phyloP scores from a whole-genome alignment of 2,329 filamentous ascomycete genomes.

The Penicillium sp. region DNA sequence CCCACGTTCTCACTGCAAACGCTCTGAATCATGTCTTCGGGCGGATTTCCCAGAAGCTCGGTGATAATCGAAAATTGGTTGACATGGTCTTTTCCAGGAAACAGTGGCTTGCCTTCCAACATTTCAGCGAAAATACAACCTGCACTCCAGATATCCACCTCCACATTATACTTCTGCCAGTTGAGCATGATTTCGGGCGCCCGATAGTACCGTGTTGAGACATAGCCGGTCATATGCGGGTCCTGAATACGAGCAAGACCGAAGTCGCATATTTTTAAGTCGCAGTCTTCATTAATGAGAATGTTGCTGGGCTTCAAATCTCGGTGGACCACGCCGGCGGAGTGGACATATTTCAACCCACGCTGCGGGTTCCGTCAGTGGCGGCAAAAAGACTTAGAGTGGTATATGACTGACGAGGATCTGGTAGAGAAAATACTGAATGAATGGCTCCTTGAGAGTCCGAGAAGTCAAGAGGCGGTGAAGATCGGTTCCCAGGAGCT shows the following conservation, averaged over 20 bases:
- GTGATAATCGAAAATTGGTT: constrained; percentile 99
- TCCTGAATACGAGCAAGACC: constrained; percentile 96
- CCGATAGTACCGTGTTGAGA: constrained; percentile 97
- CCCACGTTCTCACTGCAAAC: constrained; percentile 97
- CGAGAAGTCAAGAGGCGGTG: constrained; percentile 92
- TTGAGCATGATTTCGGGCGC: constrained; percentile 99
- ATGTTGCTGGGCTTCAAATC: constrained; percentile 99
- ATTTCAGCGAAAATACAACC: constrained; percentile 99
- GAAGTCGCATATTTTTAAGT: constrained; percentile 99
- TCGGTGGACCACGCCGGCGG: constrained; percentile 93
- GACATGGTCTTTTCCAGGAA: constrained; percentile 98
- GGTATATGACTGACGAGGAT: constrained; percentile 70
- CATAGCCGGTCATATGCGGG: constrained; percentile 98
- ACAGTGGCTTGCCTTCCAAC: constrained; percentile 96
- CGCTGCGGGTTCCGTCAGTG: constrained; percentile 60
- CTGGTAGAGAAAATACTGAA: constrained; percentile 99
- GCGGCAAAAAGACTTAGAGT: neutral
- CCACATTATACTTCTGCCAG: constrained; percentile 99
- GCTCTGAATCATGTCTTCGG: constrained; percentile 96
- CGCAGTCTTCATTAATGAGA: constrained; percentile 98
- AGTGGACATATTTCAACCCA: constrained; percentile 98
- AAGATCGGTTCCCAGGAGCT: constrained; percentile 92
- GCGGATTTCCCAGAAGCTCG: constrained; percentile 90
- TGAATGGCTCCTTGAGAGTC: constrained; percentile 98
- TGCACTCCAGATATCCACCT: constrained; percentile 99